phyloP scores from a whole-genome alignment of 208 protist genomes.

The Leishmania amazonensis region DNA sequence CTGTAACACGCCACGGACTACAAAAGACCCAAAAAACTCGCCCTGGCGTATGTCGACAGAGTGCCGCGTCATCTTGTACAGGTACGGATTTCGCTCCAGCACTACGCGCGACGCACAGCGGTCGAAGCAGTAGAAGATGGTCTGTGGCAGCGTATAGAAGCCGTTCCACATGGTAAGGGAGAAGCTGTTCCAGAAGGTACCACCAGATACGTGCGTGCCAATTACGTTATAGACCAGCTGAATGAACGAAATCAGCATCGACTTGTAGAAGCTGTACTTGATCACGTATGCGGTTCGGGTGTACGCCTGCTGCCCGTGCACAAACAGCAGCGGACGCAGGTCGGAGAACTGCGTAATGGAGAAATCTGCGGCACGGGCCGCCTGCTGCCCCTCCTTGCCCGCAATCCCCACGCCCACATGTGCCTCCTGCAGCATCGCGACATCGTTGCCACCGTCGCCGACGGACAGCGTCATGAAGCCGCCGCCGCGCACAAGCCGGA shows the following conservation, averaged over 20 bases:
- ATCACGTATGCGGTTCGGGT: slow-evolving; percentile 92
- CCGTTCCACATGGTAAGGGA: slow-evolving; percentile 92
- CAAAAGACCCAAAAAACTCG: slow-evolving; percentile 77
- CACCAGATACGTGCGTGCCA: slow-evolving; percentile 70
- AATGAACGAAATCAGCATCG: slow-evolving; percentile 93
- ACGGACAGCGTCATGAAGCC: slow-evolving; percentile 90
- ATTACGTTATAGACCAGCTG: slow-evolving; percentile 90
- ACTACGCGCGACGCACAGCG: slow-evolving; percentile 73
- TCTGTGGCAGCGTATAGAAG: slow-evolving; percentile 89
- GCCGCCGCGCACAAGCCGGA: slow-evolving; percentile 64
- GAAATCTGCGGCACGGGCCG: slow-evolving; percentile 95
- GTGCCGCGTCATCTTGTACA: slow-evolving; percentile 78
- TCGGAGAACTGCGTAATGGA: slow-evolving; percentile 92
- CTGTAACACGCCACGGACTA: slow-evolving; percentile 80
- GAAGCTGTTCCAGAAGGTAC: slow-evolving; percentile 93
- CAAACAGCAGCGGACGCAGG: slow-evolving; percentile 91
- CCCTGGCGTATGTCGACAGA: slow-evolving; percentile 49
- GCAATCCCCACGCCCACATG: slow-evolving; percentile 93
- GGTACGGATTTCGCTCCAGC: slow-evolving; percentile 64
- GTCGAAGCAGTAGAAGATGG: slow-evolving; percentile 91
- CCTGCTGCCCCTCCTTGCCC: slow-evolving; percentile 94
- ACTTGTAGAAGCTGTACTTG: slow-evolving; percentile 99
- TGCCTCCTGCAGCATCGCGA: slow-evolving; percentile 95
- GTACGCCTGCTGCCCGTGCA: slow-evolving; percentile 96
- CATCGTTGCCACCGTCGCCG: slow-evolving; percentile 97